Conservation (phyloP, 768 basidiomycete species). For the Termitomyces sp. region DNA sequence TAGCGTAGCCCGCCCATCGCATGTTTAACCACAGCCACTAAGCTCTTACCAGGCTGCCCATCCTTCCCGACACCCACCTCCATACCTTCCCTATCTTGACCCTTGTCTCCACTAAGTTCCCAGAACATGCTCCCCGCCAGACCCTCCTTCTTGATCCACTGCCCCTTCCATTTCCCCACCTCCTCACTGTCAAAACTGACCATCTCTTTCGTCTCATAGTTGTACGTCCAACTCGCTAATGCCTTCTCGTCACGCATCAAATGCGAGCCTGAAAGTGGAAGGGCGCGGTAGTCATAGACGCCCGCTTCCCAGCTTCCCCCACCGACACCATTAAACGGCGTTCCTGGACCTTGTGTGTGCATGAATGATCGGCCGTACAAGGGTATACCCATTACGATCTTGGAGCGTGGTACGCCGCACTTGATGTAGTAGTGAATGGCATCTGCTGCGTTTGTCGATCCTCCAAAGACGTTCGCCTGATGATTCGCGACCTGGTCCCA, state of each 20-base stretch:
- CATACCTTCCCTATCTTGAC: slow-evolving; percentile 62
- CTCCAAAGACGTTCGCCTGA: slow-evolving; percentile 83
- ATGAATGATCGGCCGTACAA: slow-evolving; percentile 92
- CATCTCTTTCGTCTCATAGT: slow-evolving; percentile 72
- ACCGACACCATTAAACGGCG: slow-evolving; percentile 78
- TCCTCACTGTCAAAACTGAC: slow-evolving; percentile 77
- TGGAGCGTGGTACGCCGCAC: slow-evolving; percentile 70
- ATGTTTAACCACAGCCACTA: slow-evolving; percentile 73
- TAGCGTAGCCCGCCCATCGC: slow-evolving; percentile 73
- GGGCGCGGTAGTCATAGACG: slow-evolving; percentile 88
- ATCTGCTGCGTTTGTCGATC: slow-evolving; percentile 57
- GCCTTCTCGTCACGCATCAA: slow-evolving; percentile 61
- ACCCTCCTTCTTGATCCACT: slow-evolving; percentile 72
- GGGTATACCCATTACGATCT: slow-evolving; percentile 89
- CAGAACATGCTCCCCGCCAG: slow-evolving; percentile 94
- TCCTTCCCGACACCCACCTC: slow-evolving; percentile 76
- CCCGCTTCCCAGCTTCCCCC: slow-evolving; percentile 89
- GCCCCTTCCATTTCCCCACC: slow-evolving; percentile 70
- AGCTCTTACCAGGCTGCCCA: slow-evolving; percentile 61
- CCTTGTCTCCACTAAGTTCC: slow-evolving; percentile 90
- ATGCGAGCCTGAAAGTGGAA: slow-evolving; percentile 75
- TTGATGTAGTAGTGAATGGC: slow-evolving; percentile 69
- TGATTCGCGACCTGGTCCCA: slow-evolving; percentile 74
- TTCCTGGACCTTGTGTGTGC: slow-evolving; percentile 79
- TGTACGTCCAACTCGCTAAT: slow-evolving; percentile 83